Evolutionary conservation across 768 basidiomycete species (phyloP).

Genomic region (Asterophora parasitica): DNA sequence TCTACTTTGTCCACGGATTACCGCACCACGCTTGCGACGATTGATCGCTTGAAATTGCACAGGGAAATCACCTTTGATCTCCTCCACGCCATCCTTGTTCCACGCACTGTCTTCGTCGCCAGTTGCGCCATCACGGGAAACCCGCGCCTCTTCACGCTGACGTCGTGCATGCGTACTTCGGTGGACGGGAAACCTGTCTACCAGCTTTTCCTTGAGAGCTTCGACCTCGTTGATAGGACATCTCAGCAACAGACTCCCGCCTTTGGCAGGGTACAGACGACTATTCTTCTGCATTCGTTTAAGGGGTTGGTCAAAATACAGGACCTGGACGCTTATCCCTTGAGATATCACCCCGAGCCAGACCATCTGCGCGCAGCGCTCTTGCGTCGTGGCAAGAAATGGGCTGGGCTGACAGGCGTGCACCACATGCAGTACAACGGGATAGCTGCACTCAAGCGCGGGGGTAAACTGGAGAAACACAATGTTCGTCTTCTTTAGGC

Average conservation of each 20-base stretch:
- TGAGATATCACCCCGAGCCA: constrained; percentile 46
- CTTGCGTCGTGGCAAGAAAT: constrained; percentile 49
- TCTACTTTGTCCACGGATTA: constrained; percentile 47
- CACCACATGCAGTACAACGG: constrained; percentile 58
- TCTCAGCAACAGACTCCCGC: constrained; percentile 30
- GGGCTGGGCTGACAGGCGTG: constrained; percentile 47
- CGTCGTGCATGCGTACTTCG: constrained; percentile 31
- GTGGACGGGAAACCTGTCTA: constrained; percentile 35
- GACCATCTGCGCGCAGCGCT: constrained; percentile 36
- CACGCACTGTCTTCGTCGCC: constrained; percentile 45
- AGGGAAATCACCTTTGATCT: constrained; percentile 55
- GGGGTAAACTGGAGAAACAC: constrained; percentile 38
- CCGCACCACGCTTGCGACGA: constrained; percentile 38
- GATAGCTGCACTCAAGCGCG: constrained; percentile 36
- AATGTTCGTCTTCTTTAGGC: constrained; percentile 32
- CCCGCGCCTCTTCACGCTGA: constrained; percentile 44
- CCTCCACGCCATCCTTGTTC: constrained; percentile 52
- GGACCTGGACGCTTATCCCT: constrained; percentile 46
- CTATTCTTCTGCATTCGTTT: constrained; percentile 37
- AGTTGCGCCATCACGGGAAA: constrained; percentile 51
- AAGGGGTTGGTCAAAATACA: constrained; percentile 49
- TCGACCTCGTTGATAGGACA: constrained; percentile 44
- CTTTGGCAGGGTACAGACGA: constrained; percentile 36
- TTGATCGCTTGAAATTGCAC: constrained; percentile 45
- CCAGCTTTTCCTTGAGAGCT: constrained; percentile 44